Base-by-base conservation (phyloP, 257 asterid species). In the Primulina huaijiensis region DNA sequence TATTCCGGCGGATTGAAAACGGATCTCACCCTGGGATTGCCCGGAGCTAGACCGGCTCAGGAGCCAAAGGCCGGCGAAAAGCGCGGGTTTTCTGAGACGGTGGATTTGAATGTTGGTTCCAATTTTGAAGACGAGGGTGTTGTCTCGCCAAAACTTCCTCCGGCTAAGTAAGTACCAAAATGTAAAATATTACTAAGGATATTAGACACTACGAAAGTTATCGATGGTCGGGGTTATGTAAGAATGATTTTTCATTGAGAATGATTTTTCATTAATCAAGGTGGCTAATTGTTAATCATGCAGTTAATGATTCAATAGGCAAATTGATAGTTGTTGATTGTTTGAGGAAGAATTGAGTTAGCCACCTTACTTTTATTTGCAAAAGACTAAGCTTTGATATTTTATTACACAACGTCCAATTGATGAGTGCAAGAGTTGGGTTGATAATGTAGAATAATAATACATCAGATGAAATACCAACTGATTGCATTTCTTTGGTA, bases 1-100 rank as follows among this genome's bases (percentile, higher is more conserved):
- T 71, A 34, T 59, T 66, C 77, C 59, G 78, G 82, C 82, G 64
- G 72, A 72, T 72, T 85, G 61, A 79, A 85, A 65, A 89, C 96
- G 60, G 96, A 89, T 69, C 96, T 89, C 73, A 85, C 82, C 20
- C 75, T 89, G 30, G 87, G 88, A 46, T 73, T 87, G 59, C 96
- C 96, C 8, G 83, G 86, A 0, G 79, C 62, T 58, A 84, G 80
- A 0, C 80, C 27, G 67, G 64, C 74, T 16, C 64, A 68, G 56
- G 14, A 31, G 43, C 65, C 60, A 5, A 83, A 74, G 56, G 68
- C 86, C 43, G 77, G 85, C 63, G 17, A 60, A 33, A 88, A 90
- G 55, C 95, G 95, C 55, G 76, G 82, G 6, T 77, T 82, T 31
- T 64, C 69, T 10, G 83, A 82, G 2, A 69, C 77, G 52, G 77